Percentiles rank a stretch among this genome's conserved stretches.
phyloP scores from a whole-genome alignment of 176 grass and related monocot genomes.

The Oryza coarctata region DNA sequence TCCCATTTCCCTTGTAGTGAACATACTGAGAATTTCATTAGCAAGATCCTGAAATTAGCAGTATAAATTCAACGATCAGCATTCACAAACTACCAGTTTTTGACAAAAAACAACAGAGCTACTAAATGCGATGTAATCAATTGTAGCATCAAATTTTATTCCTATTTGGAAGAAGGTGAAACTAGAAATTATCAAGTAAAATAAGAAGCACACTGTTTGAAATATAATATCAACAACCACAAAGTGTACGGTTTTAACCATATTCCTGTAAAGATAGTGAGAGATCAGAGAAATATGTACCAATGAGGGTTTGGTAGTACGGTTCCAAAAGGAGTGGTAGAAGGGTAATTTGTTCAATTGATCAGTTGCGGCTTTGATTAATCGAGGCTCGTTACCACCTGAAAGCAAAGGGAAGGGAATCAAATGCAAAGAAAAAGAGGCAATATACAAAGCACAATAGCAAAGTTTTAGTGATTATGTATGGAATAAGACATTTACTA shows the following conservation, averaged over 20 bases:
- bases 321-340: slow-evolving; percentile 98
- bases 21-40: slow-evolving; percentile 73
- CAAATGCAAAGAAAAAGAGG: background rate
- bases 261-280: background rate
- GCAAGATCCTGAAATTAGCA: slow-evolving; percentile 74
- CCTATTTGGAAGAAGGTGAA: background rate
- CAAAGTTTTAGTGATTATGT: background rate
- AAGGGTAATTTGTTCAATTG: slow-evolving; percentile 92
- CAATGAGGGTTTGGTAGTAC: slow-evolving; percentile 90
- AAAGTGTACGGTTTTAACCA: background rate
- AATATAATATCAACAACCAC: background rate
- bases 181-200: background rate
- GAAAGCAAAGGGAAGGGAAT: slow-evolving; percentile 47
- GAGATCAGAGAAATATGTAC: slow-evolving; percentile 39
- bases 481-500: background rate
- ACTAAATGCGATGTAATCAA: background rate
- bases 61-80: background rate
- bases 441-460: background rate
- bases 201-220: background rate
- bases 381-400: slow-evolving; percentile 87
- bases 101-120: background rate
- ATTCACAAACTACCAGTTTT: background rate
- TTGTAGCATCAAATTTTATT: background rate
- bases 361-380: slow-evolving; percentile 77
- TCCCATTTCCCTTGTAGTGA: slow-evolving; percentile 87